Evolutionary conservation across 2,329 filamentous ascomycete species (phyloP), one percentile per base, ranked within the genome.

Genomic region (Fusarium sulawesiense): DNA sequence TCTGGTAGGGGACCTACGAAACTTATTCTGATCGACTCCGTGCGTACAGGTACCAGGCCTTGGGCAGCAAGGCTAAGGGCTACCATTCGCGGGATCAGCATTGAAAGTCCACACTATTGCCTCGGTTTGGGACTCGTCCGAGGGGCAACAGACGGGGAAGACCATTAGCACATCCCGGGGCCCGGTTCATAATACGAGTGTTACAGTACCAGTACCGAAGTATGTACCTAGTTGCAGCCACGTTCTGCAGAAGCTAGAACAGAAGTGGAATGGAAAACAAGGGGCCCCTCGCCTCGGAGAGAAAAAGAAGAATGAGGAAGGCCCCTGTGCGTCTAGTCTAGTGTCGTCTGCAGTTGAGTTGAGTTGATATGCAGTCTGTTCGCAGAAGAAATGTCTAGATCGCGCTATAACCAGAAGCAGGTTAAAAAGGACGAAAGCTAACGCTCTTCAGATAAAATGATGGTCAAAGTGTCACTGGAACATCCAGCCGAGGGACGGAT

Each of bases 111-210:
- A 53, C 49, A 29, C 11, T 5, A 25, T 27, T 27, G 54, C 29
- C 66, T 67, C 51, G 56, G 66, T 55, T 58, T 53, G 56, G 66
- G 32, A 16, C 21, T 56, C 13, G n/a, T 32, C 30, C 18, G 61
- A 41, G 27, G 37, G 40, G 53, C 44, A 48, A 64, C 40, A 42
- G 46, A 54, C 60, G 46, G 60, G 54, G 58, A 58, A 29, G 25
- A 18, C 45, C 16, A 25, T 47, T 18, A 21, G 49, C 34, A 21
- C 13, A 25, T 25, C 14, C 45, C 49, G 34, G 29, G 18, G 25
- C 30, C 48, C 11, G 8, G 30, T 5, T 16, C 34, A n/a, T 50
- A 34, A 29, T 47, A 50, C 30, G 30, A 34, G 21, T 14, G 18
- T n/a, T 51, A 29, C 21, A 27, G 14, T 25, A 20, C 23, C 23